A percentile compares a stretch with the other conserved stretches of the same genome.
phyloP scores from a whole-genome alignment of 2,329 filamentous ascomycete genomes.

The Gnomoniopsis sp. region DNA sequence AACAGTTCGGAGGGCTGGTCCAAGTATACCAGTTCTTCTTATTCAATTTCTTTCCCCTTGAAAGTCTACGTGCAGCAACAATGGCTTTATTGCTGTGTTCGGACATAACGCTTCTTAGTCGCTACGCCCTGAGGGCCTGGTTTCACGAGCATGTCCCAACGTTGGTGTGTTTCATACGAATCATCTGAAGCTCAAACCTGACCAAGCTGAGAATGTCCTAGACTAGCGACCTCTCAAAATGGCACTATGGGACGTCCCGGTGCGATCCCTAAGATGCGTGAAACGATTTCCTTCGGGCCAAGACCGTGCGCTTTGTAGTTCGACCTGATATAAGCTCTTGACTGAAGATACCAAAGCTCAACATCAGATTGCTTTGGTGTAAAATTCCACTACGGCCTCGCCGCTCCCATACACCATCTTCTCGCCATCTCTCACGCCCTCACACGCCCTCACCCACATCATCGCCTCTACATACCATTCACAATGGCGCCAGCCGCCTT shows the following conservation, averaged over 20 bases:
- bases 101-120: background rate
- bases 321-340: background rate
- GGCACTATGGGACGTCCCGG: background rate
- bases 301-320: background rate
- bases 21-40: no score
- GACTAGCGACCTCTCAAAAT: background rate
- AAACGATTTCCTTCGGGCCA: background rate
- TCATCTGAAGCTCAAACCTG: background rate
- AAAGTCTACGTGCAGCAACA: background rate
- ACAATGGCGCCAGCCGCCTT: background rate
- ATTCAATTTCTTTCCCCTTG: no score
- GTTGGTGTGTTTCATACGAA: background rate
- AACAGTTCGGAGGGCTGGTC: no score
- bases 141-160: background rate
- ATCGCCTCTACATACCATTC: no score
- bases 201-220: background rate
- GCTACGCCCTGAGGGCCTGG: background rate
- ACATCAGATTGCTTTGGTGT: background rate
- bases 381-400: background rate
- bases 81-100: background rate
- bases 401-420: background rate
- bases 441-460: no score
- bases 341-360: background rate
- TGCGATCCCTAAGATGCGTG: background rate
- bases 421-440: no score